phyloP scores from a whole-genome alignment of 2,329 filamentous ascomycete species.

The Neofusicoccum parvum region DNA sequence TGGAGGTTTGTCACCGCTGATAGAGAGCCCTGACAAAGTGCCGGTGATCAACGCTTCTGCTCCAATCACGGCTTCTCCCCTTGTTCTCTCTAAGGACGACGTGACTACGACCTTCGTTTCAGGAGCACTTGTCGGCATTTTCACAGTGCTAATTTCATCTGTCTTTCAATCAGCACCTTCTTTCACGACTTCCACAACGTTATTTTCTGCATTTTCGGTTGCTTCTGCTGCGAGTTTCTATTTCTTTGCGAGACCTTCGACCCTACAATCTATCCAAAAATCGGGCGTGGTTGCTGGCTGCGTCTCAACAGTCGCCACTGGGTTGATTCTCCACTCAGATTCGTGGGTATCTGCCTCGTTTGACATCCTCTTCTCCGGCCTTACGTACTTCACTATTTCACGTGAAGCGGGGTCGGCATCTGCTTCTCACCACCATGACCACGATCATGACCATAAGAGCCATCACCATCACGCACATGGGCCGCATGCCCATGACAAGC shows the following conservation, averaged over 20 bases:
- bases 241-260: slow-evolving; percentile 44
- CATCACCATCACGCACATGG: slow-evolving; percentile 26
- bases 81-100: slow-evolving; percentile 44
- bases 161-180: slow-evolving; percentile 36
- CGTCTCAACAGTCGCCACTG: slow-evolving; percentile 29
- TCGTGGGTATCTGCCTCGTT: slow-evolving; percentile 16
- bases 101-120: slow-evolving; percentile 46
- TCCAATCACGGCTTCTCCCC: slow-evolving; percentile 26
- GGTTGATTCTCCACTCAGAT: slow-evolving; percentile 31
- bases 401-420: background rate
- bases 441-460: slow-evolving; percentile 30
- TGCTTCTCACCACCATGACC: slow-evolving; percentile 28
- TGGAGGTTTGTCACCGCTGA: slow-evolving; percentile 12
- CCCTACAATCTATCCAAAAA: slow-evolving; percentile 42
- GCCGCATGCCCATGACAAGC: slow-evolving; percentile 43
- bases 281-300: slow-evolving; percentile 35
- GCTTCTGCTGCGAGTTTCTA: slow-evolving; percentile 46
- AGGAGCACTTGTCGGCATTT: slow-evolving; percentile 39
- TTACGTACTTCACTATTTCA: background rate
- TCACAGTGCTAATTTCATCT: slow-evolving; percentile 40
- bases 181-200: slow-evolving; percentile 36
- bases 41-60: background rate
- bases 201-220: slow-evolving; percentile 45
- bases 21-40: slow-evolving; percentile 18
- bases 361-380: background rate